Evolutionary conservation across 2,329 filamentous ascomycete genomes (phyloP).

Genomic region (Fusarium drepaniforme): DNA sequence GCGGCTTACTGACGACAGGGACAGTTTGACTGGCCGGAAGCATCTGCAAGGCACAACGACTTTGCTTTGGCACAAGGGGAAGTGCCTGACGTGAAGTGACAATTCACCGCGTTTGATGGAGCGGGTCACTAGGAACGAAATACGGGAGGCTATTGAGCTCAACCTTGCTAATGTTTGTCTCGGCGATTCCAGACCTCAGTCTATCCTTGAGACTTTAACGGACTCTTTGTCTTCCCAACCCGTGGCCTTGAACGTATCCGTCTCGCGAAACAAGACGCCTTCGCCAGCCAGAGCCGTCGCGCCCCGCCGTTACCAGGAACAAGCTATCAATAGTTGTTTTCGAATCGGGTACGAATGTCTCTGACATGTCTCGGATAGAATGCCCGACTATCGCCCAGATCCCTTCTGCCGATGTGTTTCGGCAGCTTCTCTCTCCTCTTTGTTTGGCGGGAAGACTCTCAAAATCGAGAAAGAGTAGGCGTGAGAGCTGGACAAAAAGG

Average conservation of each 20-base stretch:
- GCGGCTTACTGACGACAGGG: background rate
- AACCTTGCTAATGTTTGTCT: background rate
- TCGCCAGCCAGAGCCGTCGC: background rate
- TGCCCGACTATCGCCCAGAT: background rate
- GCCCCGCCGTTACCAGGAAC: slow-evolving; percentile 3
- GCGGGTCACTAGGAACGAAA: background rate
- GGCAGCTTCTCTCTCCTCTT: background rate
- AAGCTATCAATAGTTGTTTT: slow-evolving; percentile 5
- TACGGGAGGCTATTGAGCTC: background rate
- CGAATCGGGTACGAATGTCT: slow-evolving; percentile 17
- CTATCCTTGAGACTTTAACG: background rate
- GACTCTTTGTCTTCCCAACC: background rate
- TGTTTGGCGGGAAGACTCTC: background rate
- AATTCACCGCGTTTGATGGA: background rate
- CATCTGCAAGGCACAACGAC: slow-evolving; percentile 1
- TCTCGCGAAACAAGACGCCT: background rate
- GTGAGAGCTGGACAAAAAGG: background rate
- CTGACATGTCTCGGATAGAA: background rate
- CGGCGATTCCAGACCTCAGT: background rate
- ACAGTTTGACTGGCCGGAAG: background rate
- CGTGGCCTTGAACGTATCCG: slow-evolving; percentile 3
- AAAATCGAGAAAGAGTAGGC: background rate
- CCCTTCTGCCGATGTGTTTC: background rate
- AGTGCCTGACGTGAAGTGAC: background rate
- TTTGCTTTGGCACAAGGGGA: background rate